These are phyloP conservation scores for Neurospora sp. DNA, from an alignment of 495 filamentous ascomycete genomes.

Conservation along the genomic window DNA sequence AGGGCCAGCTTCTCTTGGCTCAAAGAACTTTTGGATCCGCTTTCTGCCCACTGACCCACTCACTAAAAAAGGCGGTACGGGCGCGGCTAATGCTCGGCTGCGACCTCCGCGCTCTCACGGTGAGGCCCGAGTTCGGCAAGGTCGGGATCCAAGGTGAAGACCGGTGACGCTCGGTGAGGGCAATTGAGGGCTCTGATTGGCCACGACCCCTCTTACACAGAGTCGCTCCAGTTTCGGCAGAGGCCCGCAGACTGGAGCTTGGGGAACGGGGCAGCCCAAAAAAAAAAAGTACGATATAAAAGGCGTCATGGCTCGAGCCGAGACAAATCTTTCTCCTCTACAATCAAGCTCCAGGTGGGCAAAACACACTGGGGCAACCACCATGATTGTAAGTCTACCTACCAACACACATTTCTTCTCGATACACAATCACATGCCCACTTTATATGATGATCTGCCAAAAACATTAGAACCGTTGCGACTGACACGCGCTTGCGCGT, in stretches of 20 bases:
- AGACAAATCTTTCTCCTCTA: background rate
- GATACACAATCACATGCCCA: background rate
- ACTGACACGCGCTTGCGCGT: conserved; percentile 58
- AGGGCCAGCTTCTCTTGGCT: background rate
- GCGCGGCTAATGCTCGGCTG: background rate
- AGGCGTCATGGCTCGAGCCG: background rate
- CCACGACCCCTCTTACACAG: background rate
- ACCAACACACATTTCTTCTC: background rate
- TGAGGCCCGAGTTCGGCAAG: background rate
- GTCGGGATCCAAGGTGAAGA: background rate
- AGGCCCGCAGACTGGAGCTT: background rate
- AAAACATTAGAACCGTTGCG: conserved; percentile 83
- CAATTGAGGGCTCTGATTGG: conserved; percentile 8
- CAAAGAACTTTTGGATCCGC: background rate
- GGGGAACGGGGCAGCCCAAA: background rate
- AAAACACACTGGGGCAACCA: background rate
- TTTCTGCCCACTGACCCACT: background rate
- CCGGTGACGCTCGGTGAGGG: background rate
- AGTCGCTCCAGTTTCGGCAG: background rate
- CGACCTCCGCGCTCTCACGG: background rate
- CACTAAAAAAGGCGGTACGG: background rate
- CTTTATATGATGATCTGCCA: conserved; percentile 32
- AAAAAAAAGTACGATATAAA: background rate
- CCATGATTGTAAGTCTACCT: conserved; percentile 17
- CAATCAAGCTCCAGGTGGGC: background rate